Percentiles rank a stretch among this genome's conserved stretches.
These are phyloP conservation scores for Fraxinus americana DNA, from an alignment of 257 asterid genomes.

Conservation along the genomic window DNA sequence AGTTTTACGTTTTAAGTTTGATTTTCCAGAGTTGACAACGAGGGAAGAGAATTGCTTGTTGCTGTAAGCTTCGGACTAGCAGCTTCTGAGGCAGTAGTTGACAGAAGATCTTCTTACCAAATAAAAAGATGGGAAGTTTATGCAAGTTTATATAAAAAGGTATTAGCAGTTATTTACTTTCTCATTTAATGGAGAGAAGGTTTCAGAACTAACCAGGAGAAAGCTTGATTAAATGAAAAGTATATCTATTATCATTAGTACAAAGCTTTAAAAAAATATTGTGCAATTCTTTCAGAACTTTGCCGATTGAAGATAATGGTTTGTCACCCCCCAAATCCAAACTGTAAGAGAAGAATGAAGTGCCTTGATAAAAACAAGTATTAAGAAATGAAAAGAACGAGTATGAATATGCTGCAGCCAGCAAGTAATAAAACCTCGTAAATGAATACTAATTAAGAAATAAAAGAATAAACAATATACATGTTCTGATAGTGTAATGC, in stretches of 20 bases:
- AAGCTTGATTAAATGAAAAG: neutral
- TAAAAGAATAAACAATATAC: neutral
- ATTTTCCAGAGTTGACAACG: slow-evolving; percentile 66
- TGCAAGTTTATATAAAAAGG: slow-evolving; percentile 90
- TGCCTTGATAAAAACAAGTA: slow-evolving; percentile 8
- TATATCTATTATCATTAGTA: neutral
- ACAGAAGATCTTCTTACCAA: slow-evolving; percentile 79
- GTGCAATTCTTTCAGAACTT: neutral
- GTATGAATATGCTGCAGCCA: neutral
- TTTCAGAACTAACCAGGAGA: slow-evolving; percentile 14
- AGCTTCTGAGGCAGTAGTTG: slow-evolving; percentile 86
- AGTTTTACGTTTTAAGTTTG: slow-evolving; percentile 28
- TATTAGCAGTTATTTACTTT: slow-evolving; percentile 19
- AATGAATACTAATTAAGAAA: neutral
- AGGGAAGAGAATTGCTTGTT: slow-evolving; percentile 90
- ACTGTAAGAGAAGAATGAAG: slow-evolving; percentile 9
- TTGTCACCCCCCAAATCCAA: neutral
- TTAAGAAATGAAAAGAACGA: neutral
- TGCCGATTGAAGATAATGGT: slow-evolving; percentile 4
- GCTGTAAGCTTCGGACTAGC: slow-evolving; percentile 87
- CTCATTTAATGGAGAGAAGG: slow-evolving; percentile 14
- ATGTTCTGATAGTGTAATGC: slow-evolving; percentile 4
- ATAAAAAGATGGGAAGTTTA: slow-evolving; percentile 88
- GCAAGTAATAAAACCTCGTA: neutral
- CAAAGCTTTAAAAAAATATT: neutral